Evolutionary conservation across 495 filamentous ascomycete genomes (phyloP).

Genomic region (Talaromyces wortmannii): DNA sequence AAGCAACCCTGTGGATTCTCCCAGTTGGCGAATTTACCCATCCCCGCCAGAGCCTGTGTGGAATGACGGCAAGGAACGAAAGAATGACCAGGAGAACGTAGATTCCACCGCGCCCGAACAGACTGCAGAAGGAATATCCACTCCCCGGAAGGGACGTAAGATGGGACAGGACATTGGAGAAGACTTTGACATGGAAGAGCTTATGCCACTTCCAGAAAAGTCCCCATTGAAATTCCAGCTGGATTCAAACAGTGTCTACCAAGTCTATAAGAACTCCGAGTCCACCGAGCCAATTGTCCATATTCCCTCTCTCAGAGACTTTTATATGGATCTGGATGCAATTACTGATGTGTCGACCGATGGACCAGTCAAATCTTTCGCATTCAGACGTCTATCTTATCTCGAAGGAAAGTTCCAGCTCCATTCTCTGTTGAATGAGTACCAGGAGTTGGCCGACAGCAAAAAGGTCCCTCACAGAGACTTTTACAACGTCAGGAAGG

Average conservation of each 20-base stretch:
- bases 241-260: constrained; percentile 81
- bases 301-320: constrained; percentile 86
- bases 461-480: constrained; percentile 96
- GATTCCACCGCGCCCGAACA: neutral
- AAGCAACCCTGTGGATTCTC: constrained; percentile 83
- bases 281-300: constrained; percentile 62
- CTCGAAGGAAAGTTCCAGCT: constrained; percentile 95
- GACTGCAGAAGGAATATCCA: constrained; percentile 9
- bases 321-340: constrained; percentile 89
- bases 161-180: constrained; percentile 86
- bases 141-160: constrained; percentile 58
- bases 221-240: constrained; percentile 66
- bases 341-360: constrained; percentile 82
- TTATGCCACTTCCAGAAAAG: constrained; percentile 59
- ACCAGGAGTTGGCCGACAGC: constrained; percentile 95
- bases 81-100: neutral
- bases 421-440: constrained; percentile 86
- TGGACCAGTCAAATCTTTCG: constrained; percentile 94
- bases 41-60: constrained; percentile 85
- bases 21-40: constrained; percentile 84
- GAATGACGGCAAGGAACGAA: constrained; percentile 59
- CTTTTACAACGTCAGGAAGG: constrained; percentile 98
- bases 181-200: constrained; percentile 78
- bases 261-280: constrained; percentile 67
- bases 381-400: constrained; percentile 89